Evolutionary conservation across 225 moss, liverwort and hornwort species (phyloP), one percentile per base, ranked within the genome.

Genomic region (Polytrichum formosum): DNA sequence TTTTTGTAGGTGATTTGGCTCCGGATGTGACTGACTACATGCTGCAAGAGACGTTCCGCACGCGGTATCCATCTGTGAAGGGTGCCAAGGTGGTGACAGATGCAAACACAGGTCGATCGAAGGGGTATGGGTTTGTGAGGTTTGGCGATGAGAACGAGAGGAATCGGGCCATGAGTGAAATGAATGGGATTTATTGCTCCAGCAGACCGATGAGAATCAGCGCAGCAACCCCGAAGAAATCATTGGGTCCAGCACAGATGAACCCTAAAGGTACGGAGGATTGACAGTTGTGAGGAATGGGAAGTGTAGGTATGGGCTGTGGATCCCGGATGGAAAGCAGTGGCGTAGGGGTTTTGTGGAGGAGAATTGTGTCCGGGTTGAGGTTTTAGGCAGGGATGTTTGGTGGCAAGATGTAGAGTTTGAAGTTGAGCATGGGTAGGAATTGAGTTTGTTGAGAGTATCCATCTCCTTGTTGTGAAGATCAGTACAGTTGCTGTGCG

Each of bases 1-100:
- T 98, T 54, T 98, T 94, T 75, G 97, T 98, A 17, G 97, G 97
- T 18, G 97, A 98, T 69, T 72, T 98, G 87, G 97, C 97, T 62
- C 97, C 97, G 0, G 97, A 98, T 69, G 97, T 98, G 21, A 98
- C 94, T 23, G 97, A 98, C 67, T 98, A 98, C 87, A 94, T 92
- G 92, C 79, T 98, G 33, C 97, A 98, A 79, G 97, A 98, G 81
- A 98, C 97, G 0, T 98, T 98, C 64, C 94, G 97, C 29, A 94
- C 92, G 8, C 91, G 97, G 2, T 98, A 98, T 28, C 94, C 94
- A 5, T 94, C 97, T 6, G 97, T 90, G 21, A 86, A 86, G 64
- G 90, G 86, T 66, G 90, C 86, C 1, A 90, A 90, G 66, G 86
- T 86, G 54, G 90, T 86, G 19, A 90, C 84, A 1, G 90, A 98